Evolutionary conservation across 2,329 filamentous ascomycete species (phyloP), one percentile per base, ranked within the genome.

Genomic region (Stagonosporopsis tanaceti): DNA sequence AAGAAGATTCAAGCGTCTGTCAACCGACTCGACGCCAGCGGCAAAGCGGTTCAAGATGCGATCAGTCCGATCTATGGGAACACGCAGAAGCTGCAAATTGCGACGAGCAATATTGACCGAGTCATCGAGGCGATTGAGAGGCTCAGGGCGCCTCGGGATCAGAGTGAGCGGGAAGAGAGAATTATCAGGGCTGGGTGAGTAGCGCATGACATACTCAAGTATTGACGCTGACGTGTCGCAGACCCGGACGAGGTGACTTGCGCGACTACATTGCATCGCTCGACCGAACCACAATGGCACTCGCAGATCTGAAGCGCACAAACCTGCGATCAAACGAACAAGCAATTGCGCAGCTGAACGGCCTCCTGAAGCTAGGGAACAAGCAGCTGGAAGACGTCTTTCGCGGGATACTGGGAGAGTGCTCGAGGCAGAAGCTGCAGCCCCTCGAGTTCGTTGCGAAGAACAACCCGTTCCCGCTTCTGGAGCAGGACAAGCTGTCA

Each of bases 1-100:
- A 97, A 95, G 81, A 97, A 96, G 82, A 97, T 99, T 53, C 91
- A 96, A 77, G 89, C 91, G 27, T 96, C 92, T 48, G 84, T 97
- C 65, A 86, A 87, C 35, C 86, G 93, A 53, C 83, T 99, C 32
- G 93, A 98, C 69, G 87, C 89, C 35, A 96, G 92, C 50, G 95
- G 94, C 17, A 92, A 93, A 78, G 93, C 90, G 59, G 93, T 98
- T 20, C 89, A 92, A 70, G 92, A 97, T 72, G 93, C 96, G 11
- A 93, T 96, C 53, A 92, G 92, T 0, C 95, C 95, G 8, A 89
- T 99, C 39, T 96, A 93, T 73, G 91, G 90, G 68, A 96, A 97
- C 76, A 98, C 95, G 0, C 91, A 92, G 76, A 89, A 88, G 61
- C 83, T 98, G 22, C 95, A 98, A 77, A 85, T 89, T n/a, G 86